A percentile compares a stretch with the other conserved stretches of the same genome.
Evolutionary conservation across 208 protist genomes (phyloP).

Genomic region (Crithidia mellificae): DNA sequence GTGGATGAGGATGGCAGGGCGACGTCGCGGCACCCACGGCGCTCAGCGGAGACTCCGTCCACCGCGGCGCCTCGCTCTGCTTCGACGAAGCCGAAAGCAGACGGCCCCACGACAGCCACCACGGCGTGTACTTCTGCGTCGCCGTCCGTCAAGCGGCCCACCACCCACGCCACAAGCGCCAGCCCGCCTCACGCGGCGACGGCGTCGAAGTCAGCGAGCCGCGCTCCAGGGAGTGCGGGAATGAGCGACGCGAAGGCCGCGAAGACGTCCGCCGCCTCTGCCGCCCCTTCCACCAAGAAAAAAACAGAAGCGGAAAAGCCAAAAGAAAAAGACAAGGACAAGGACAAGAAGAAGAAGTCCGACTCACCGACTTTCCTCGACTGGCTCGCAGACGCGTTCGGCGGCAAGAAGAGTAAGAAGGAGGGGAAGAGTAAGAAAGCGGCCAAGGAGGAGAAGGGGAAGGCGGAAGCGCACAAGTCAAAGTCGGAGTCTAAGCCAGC

Average conservation of each 20-base stretch:
- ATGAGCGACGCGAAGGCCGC: neutral
- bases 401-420: slow-evolving; percentile 14
- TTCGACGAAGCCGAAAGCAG: neutral
- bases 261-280: no score
- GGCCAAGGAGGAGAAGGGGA: neutral
- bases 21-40: neutral
- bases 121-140: neutral
- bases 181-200: no score
- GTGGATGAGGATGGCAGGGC: slow-evolving; percentile 6
- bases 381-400: slow-evolving; percentile 10
- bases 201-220: neutral
- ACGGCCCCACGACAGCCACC: neutral
- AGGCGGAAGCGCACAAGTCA: neutral
- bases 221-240: neutral
- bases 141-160: neutral
- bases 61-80: neutral
- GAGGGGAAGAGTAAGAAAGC: neutral
- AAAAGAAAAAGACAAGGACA: slow-evolving; percentile 1
- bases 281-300: neutral
- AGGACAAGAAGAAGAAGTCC: neutral
- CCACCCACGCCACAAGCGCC: neutral
- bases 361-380: slow-evolving; percentile 4
- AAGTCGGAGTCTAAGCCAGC: neutral
- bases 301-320: neutral
- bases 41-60: neutral